A percentile compares a stretch with the other conserved stretches of the same genome.
Evolutionary conservation across 225 moss, liverwort and hornwort genomes (phyloP).

Genomic region (Asterella californica): DNA sequence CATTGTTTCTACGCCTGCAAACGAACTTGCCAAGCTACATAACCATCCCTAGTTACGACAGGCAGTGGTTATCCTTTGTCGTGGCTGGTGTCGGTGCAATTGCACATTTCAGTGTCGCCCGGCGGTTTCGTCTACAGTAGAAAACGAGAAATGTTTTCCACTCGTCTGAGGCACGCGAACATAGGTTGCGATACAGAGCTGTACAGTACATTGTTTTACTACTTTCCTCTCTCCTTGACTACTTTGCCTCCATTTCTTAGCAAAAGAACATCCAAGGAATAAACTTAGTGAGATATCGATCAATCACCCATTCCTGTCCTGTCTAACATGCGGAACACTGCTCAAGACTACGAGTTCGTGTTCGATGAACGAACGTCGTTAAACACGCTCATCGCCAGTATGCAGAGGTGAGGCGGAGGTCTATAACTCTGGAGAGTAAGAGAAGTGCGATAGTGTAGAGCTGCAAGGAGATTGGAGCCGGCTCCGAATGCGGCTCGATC

Average conservation of each 20-base stretch:
- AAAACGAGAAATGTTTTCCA: slow-evolving; percentile 20
- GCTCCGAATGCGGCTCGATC: slow-evolving; percentile 44
- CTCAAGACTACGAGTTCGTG: background rate
- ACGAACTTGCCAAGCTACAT: background rate
- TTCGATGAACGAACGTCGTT: background rate
- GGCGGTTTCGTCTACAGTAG: background rate
- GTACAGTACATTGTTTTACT: background rate
- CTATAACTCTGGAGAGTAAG: slow-evolving; percentile 19
- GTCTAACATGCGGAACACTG: background rate
- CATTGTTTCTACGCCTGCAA: background rate
- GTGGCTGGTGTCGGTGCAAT: no score
- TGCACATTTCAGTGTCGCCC: background rate
- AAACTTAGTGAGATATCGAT: background rate
- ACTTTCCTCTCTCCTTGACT: background rate
- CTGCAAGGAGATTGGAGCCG: slow-evolving; percentile 33
- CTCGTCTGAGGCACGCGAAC: background rate
- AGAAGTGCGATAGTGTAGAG: slow-evolving; percentile 20
- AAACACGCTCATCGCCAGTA: background rate
- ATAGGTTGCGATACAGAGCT: background rate
- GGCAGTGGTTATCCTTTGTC: no score
- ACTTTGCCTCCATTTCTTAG: background rate
- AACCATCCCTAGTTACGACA: background rate
- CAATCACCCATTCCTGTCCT: no score
- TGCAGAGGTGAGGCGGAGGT: background rate
- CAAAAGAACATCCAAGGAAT: background rate